Base-by-base conservation (phyloP, 2,329 filamentous ascomycete genomes). In the Didymella pomorum region DNA sequence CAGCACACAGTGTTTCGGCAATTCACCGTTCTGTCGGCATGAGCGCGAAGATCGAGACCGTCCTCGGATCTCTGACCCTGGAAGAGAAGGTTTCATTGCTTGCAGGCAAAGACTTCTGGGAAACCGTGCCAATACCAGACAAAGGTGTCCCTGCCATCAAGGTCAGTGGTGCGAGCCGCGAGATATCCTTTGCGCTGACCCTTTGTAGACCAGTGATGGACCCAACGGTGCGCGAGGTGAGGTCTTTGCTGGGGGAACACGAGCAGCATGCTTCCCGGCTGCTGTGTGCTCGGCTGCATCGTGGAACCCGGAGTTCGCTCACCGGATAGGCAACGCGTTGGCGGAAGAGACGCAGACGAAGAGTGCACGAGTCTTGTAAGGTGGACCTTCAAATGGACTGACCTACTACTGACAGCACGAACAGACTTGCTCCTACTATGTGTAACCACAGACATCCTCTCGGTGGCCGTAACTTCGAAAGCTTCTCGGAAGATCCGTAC, bases 401-500 rank as follows among this genome's bases (percentile, higher is more conserved):
- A 7, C 10, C n/a, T 23, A 6, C 10, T 4, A 14, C 51, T 53
- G 9, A 58, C 14, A 37, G 29, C 47, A 29, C 25, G n/a, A 33
- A 21, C 29, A 75, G 73, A 8, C 82, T 94, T 2, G 91, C 88
- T 0, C 90, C 90, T 0, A 93, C 90, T 0, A 88, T 92, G 56
- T 93, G 91, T 76, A 88, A 92, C 79, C 91, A 95, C 67, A 85
- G 91, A 14, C 89, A 90, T 55, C 91, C 91, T 0, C 82, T 95
- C 0, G 91, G 91, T 4, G 91, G 91, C 8, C 84, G 91, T 57
- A 92, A 92, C 60, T 95, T 94, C 64, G 89, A 92, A 72, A 89
- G 85, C 1, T 90, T 86, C 69, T 85, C 86, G 21, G 90, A 92
- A 73, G 89, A 92, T 61, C 79, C 85, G 1, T 89, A 84, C 65